Evolutionary conservation across 75 land plant species (phyloP).

Genomic region (Azolla pinnata): DNA sequence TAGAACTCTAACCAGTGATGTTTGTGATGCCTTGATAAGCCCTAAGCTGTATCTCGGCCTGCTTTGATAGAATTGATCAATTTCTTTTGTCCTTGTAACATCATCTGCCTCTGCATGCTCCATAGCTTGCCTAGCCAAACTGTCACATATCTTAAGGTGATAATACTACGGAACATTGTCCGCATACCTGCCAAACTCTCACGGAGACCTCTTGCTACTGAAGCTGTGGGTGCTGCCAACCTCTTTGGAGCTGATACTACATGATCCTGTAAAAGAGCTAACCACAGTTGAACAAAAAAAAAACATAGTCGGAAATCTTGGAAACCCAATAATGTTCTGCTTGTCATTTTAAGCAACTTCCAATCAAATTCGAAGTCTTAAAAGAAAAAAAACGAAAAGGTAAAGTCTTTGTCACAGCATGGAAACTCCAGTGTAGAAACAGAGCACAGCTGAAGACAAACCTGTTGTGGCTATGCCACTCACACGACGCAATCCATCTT

Average conservation of each 20-base stretch:
- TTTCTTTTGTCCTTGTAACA: no score
- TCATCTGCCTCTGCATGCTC: neutral
- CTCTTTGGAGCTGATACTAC: slow-evolving; percentile 17
- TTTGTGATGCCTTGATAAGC: no score
- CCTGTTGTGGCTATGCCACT: slow-evolving; percentile 58
- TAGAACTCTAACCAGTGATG: no score
- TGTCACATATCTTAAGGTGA: slow-evolving; percentile 17
- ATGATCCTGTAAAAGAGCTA: slow-evolving; percentile 58
- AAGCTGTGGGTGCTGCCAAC: slow-evolving; percentile 47
- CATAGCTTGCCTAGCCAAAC: slow-evolving; percentile 16
- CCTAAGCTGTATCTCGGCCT: no score
- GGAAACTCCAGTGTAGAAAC: neutral
- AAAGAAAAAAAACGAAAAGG: neutral
- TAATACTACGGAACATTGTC: slow-evolving; percentile 25
- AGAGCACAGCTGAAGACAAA: slow-evolving; percentile 16
- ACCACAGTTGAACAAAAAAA: neutral
- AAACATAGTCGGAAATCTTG: neutral
- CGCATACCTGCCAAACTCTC: slow-evolving; percentile 59
- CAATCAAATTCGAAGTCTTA: neutral
- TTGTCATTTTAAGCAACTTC: no score
- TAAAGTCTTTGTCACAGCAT: neutral
- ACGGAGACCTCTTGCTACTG: slow-evolving; percentile 44
- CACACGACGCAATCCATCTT: slow-evolving; percentile 60
- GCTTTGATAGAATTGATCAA: no score
- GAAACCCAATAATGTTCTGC: no score